Evolutionary conservation across 169 alveolate genomes (phyloP), one percentile per base, ranked within the genome.

Genomic region (Plasmodium gallinaceum): DNA sequence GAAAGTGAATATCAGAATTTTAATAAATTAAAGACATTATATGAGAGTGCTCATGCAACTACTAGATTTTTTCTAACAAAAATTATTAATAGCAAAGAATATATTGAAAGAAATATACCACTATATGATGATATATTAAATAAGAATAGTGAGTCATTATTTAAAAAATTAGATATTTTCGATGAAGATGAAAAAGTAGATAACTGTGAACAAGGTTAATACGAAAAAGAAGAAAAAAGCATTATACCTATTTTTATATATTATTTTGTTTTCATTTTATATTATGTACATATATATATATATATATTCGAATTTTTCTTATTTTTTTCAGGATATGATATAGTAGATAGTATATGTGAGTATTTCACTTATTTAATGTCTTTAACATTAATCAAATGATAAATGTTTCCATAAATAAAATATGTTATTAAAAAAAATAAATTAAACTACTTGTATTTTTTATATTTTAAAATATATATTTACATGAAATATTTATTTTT

Each of bases 91-190:
- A 78, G 65, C 14, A 58, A 52, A 57, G 18, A 20, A 48, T 18
- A 46, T 26, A 51, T 58, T 26, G 80, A 78, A 66, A 78, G 48
- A 70, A 78, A 78, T 65, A 78, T 78, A 20, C 60, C 65, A 42
- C 18, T 22, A 69, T 78, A 78, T 78, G 64, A 58, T 78, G 70
- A 78, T 65, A 51, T 78, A 43, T 64, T 78, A 73, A 64, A 75
- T 64, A 66, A 65, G 7, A 75, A 78, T 65, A 65, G 78, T 48
- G 89, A 78, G 68, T 5, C 10, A 22, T 22, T 78, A 18, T 16
- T 78, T 46, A 78, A 78, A 48, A 48, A 69, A 37, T 78, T 62
- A 43, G 69, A 78, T 14, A 68, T 78, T 20, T 78, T 78, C 42
- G 69, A 64, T 1, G 78, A 78, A 46, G 78, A 58, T 16, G 89